A percentile compares a stretch with the other conserved stretches of the same genome.
Evolutionary conservation across 1,284 basidiomycete species (phyloP).

Genomic region (Phellinidium pouzarii): DNA sequence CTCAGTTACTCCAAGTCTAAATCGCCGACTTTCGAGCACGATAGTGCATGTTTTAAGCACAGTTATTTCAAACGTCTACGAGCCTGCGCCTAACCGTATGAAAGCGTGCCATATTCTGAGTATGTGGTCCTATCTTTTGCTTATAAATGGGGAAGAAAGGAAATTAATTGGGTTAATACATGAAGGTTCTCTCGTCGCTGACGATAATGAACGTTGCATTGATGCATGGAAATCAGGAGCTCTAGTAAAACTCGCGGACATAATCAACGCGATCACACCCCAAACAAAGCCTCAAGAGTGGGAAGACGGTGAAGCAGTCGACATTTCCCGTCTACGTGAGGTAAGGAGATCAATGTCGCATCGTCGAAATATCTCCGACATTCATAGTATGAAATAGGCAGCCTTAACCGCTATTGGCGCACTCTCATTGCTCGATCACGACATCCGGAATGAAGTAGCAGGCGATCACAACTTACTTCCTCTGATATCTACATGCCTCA

Average conservation of each 20-base stretch:
- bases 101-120: constrained; percentile 70
- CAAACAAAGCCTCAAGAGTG: constrained; percentile 33
- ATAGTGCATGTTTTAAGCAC: constrained; percentile 60
- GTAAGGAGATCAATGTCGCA: constrained; percentile 33
- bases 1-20: constrained; percentile 28
- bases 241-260: constrained; percentile 39
- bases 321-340: constrained; percentile 54
- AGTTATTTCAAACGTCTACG: constrained; percentile 39
- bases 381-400: constrained; percentile 38
- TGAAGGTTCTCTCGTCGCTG: constrained; percentile 63
- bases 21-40: constrained; percentile 26
- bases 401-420: constrained; percentile 64
- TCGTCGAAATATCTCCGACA: not conserved
- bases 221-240: constrained; percentile 59
- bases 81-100: constrained; percentile 37
- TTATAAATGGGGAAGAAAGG: not conserved
- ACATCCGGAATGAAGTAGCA: constrained; percentile 61
- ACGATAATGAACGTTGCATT: constrained; percentile 60
- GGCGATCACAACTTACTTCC: constrained; percentile 49
- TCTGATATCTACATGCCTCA: constrained; percentile 46
- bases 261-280: constrained; percentile 50
- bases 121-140: constrained; percentile 29
- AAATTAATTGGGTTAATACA: not conserved
- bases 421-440: constrained; percentile 62
- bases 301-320: constrained; percentile 60